Evolutionary conservation across 306 rosid species (phyloP).

Genomic region (Gleditsia sinensis): DNA sequence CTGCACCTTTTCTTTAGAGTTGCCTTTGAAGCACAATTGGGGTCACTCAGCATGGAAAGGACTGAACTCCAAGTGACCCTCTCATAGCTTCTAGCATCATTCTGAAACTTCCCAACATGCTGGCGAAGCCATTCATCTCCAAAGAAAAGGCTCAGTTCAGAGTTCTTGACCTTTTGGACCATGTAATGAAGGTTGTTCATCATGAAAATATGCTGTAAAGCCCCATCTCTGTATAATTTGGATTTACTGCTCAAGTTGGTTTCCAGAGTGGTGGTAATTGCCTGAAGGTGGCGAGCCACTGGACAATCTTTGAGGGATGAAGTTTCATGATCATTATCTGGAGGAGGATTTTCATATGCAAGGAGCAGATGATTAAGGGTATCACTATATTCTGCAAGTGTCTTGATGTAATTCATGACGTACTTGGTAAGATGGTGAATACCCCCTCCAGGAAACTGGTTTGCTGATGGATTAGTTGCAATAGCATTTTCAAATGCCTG

Average conservation of each 20-base stretch:
- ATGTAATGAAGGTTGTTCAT: slow-evolving; percentile 69
- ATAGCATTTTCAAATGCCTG: slow-evolving; percentile 43
- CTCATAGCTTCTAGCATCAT: slow-evolving; percentile 42
- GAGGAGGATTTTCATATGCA: slow-evolving; percentile 27
- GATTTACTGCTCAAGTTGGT: slow-evolving; percentile 48
- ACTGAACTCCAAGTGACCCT: slow-evolving; percentile 50
- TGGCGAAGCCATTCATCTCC: slow-evolving; percentile 60
- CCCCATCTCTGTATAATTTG: slow-evolving; percentile 52
- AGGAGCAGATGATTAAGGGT: slow-evolving; percentile 45
- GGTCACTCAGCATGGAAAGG: slow-evolving; percentile 35
- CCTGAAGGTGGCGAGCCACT: slow-evolving; percentile 40
- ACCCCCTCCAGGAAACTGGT: slow-evolving; percentile 49
- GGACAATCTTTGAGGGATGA: slow-evolving; percentile 24
- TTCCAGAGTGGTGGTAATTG: slow-evolving; percentile 43
- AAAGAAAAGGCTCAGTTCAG: slow-evolving; percentile 36
- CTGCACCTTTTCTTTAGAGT: slow-evolving; percentile 40
- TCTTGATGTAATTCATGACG: slow-evolving; percentile 61
- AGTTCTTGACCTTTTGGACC: slow-evolving; percentile 50
- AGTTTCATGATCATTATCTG: not conserved
- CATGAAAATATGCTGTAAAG: slow-evolving; percentile 58
- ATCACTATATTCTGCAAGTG: slow-evolving; percentile 43
- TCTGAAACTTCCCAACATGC: slow-evolving; percentile 34
- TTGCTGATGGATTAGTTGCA: slow-evolving; percentile 44
- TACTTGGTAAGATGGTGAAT: slow-evolving; percentile 60
- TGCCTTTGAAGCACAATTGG: slow-evolving; percentile 25